Evolutionary conservation across 129 eudicot genomes (phyloP), one percentile per base, ranked within the genome.

Genomic region (Chrysanthemum makinoi): DNA sequence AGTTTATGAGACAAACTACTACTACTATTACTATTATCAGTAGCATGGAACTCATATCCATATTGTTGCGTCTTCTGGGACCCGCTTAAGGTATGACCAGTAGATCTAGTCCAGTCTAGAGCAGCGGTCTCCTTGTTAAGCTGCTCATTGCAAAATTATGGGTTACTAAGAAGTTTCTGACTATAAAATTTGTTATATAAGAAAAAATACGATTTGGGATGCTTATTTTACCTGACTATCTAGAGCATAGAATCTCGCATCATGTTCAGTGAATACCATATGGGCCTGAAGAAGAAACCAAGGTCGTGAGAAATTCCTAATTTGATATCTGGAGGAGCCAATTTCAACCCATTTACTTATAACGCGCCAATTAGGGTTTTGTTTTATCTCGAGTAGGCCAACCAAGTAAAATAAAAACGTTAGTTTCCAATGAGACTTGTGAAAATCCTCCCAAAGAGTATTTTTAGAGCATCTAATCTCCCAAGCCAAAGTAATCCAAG

Each of bases 101-200:
- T 83, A 66, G 96, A 86, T 76, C 87, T 89, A 28, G 96, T 92
- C 98, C 98, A 92, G 76, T 92, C 98, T 54, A 92, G 80, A 72
- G 84, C 78, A 65, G 73, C 82, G 35, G 96, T 95, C 77, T 92
- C 98, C 72, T 76, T 64, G 61, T 92, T 92, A 64, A 92, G 98
- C 98, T 92, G 91, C 66, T 76, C 52, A 76, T 26, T 39, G 50
- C 19, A 61, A 16, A 74, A 68, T 39, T 52, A 51, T 22, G 8
- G 24, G 72, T 68, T 68, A 68, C 61, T 13, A 54, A 22, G 43
- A 62, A 20, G 50, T n/a, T 30, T 62, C 63, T 43, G 64, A 50
- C 54, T 70, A 10, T 15, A 61, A 24, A 50, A 7, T 52, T 48
- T 46, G 1, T 10, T 5, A 51, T 2, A 35, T 39, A 39, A 39